A percentile compares a stretch with the other conserved stretches of the same genome.
These are phyloP conservation scores for Apiospora marii DNA, from an alignment of 2,329 filamentous ascomycete species.

Conservation along the genomic window DNA sequence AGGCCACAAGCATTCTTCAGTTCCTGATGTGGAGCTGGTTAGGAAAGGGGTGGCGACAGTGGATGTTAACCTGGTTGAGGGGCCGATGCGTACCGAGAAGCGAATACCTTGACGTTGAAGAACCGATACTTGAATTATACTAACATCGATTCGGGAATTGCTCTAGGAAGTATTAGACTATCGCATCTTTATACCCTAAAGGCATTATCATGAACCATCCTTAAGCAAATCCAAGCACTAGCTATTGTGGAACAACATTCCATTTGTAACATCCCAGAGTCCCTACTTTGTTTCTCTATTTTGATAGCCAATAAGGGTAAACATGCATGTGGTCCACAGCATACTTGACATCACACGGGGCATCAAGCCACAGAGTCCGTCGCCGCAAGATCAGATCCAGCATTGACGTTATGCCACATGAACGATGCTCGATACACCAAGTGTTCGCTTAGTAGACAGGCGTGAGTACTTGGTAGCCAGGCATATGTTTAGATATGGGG, in stretches of 20 bases:
- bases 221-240: not conserved
- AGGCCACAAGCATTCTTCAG: constrained; percentile 26
- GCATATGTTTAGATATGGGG: not conserved
- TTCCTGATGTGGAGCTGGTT: constrained; percentile 25
- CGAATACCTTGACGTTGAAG: not conserved
- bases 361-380: not conserved
- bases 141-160: not conserved
- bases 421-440: not conserved
- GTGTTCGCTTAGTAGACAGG: no score
- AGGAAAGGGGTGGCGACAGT: constrained; percentile 32
- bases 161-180: not conserved
- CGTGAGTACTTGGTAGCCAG: not conserved
- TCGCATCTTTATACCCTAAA: not conserved
- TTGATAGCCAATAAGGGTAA: not conserved
- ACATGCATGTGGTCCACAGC: not conserved
- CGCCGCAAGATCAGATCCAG: not conserved
- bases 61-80: constrained; percentile 34
- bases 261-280: not conserved
- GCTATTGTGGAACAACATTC: not conserved
- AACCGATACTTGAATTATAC: not conserved
- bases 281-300: not conserved
- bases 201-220: not conserved
- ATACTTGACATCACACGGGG: not conserved
- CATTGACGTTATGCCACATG: not conserved
- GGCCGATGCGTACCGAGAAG: not conserved